Evolutionary conservation across 371 early-diverging fungal genomes (phyloP), one percentile per base, ranked within the genome.

Genomic region (Mucor mucedo): DNA sequence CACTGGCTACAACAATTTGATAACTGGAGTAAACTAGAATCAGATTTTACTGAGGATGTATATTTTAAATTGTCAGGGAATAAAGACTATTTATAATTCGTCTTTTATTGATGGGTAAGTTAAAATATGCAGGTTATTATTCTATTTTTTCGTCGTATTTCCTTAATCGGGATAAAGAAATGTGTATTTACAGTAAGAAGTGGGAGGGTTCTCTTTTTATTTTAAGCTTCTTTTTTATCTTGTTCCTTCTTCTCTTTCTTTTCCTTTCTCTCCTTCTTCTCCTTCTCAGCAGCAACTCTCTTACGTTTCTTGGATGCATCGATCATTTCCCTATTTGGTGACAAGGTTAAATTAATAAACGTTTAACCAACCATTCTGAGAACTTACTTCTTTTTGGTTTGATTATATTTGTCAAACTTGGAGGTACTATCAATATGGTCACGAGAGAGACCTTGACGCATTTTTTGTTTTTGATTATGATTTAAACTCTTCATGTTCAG

Each of bases 401-500:
- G 68, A 35, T 57, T 33, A 40, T 54, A 65, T 39, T 66, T 73
- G 35, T 75, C 72, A 52, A 67, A 74, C 48, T 72, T 75, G 9
- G 78, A 67, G 7, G 70, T 74, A 6, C 63, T 68, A 42, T 77
- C 75, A 53, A 65, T 61, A 5, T 53, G 57, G 11, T 71, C 62
- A 57, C 80, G 77, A 30, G 75, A 61, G 38, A 75, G 32, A 32
- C 71, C 73, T 44, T 56, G 63, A 11, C 65, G 62, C 44, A 79
- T 54, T 38, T 74, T 59, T 45, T 59, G 63, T 38, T 65, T 64
- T 58, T 68, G 63, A 6, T 74, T 60, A 28, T 68, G 62, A 29
- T 76, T 87, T 64, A 91, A 86, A 53, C 88, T 91, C 67, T 93
- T 91, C 60, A 98, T 75, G 52, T 84, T 65, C 63, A 98, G 71